A percentile compares a stretch with the other conserved stretches of the same genome.
These are phyloP conservation scores for Hysterangium stoloniferum DNA, from an alignment of 768 basidiomycete species.

Conservation along the genomic window DNA sequence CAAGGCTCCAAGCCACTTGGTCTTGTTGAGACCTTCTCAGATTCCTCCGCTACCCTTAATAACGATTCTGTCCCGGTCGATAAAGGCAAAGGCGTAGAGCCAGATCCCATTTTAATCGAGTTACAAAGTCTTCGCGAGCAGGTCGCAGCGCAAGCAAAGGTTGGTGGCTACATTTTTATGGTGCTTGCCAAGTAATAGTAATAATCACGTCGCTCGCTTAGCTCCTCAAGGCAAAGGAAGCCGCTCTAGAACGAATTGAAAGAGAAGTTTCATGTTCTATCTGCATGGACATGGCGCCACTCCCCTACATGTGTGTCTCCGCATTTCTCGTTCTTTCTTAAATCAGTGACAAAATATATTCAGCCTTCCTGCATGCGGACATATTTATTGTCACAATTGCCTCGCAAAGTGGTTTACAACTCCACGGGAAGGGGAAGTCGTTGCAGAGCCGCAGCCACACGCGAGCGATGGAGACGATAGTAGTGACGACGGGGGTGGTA, in stretches of 20 bases:
- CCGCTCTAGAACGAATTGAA: neutral
- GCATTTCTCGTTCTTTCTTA: neutral
- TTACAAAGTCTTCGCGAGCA: conserved; percentile 23
- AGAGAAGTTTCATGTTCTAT: neutral
- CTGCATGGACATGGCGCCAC: neutral
- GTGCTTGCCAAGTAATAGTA: neutral
- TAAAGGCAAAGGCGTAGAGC: conserved; percentile 35
- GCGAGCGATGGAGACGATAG: neutral
- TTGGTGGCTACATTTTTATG: neutral
- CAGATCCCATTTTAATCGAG: conserved; percentile 62
- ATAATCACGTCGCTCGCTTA: neutral
- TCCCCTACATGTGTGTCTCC: conserved; percentile 1
- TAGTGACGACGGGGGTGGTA: neutral
- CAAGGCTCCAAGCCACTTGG: too few species aligned
- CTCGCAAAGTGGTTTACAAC: conserved; percentile 6
- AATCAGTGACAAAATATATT: neutral
- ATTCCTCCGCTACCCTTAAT: conserved; percentile 3
- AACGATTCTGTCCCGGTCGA: neutral
- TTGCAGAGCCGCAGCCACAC: neutral
- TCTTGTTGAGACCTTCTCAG: too few species aligned
- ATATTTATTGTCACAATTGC: conserved; percentile 6
- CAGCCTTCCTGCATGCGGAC: conserved; percentile 7
- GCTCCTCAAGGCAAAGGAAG: neutral
- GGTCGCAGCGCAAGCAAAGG: neutral
- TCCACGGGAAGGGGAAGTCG: neutral